Conservation (phyloP, 768 basidiomycete genomes). For the Lactifluus hygrophoroides region DNA sequence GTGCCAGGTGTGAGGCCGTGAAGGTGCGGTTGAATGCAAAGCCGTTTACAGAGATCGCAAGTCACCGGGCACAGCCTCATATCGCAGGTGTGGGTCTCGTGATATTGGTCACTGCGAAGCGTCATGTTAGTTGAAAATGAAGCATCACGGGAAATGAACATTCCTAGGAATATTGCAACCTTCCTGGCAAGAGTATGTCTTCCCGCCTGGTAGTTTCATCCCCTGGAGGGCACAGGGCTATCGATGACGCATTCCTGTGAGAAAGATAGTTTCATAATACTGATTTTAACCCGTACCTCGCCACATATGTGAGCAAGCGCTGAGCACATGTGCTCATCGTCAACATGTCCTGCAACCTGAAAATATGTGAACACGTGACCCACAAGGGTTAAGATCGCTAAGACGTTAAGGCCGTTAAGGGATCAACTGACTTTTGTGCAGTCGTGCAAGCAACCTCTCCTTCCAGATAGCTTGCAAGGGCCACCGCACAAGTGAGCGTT, state of each 20-base stretch:
- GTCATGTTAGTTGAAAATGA: background rate
- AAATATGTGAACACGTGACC: background rate
- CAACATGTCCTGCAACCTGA: slow-evolving; percentile 41
- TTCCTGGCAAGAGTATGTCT: slow-evolving; percentile 9
- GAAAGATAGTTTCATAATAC: background rate
- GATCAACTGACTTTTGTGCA: slow-evolving; percentile 42
- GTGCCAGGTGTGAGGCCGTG: slow-evolving; percentile 37
- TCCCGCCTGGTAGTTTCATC: slow-evolving; percentile 1
- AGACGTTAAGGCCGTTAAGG: too few species aligned
- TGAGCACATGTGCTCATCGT: slow-evolving; percentile 45
- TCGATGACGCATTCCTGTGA: background rate
- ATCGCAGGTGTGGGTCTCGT: slow-evolving; percentile 43
- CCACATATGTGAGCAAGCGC: slow-evolving; percentile 49
- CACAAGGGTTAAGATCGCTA: background rate
- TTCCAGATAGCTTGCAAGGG: slow-evolving; percentile 37
- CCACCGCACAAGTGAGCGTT: slow-evolving; percentile 47
- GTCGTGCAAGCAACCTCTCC: slow-evolving; percentile 41
- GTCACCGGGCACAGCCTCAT: slow-evolving; percentile 42
- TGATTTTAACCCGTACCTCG: slow-evolving; percentile 29
- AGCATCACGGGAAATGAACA: background rate
- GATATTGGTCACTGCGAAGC: slow-evolving; percentile 34
- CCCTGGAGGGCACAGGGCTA: slow-evolving; percentile 16
- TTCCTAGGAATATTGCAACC: slow-evolving; percentile 10
- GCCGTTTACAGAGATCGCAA: slow-evolving; percentile 48
- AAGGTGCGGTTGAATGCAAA: slow-evolving; percentile 43